Evolutionary conservation across 208 protist genomes (phyloP), one percentile per base, ranked within the genome.

Genomic region (Trypanosoma caninum): DNA sequence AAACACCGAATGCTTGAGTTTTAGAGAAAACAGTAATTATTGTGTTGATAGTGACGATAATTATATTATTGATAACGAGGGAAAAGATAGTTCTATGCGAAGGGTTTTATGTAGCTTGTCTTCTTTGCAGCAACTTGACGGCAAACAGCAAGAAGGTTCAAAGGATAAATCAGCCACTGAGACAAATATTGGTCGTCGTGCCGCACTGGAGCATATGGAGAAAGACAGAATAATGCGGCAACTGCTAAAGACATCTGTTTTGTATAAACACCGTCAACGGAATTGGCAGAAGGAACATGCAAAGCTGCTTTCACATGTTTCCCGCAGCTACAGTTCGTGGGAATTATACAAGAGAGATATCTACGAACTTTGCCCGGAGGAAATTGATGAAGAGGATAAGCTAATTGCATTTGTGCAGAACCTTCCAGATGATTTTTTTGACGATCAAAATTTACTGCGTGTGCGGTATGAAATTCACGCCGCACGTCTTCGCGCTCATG

Each of bases 371-470:
- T 55, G 41, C 50, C 31, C 3, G 7, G 38, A 51, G 50, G 65
- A n/a, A 5, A 42, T 7, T 10, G 67, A 77, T 20, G 72, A 78
- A 27, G 82, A 91, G 51, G 82, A 91, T 33, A 45, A 56, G 8
- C 69, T 94, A 22, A 57, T 94, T 31, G 64, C 60, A 1, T 94
- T 83, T 60, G 56, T 94, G 8, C 64, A 65, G 23, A 80, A 82
- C 20, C 57, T 89, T 11, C 72, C 75, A 9, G 35, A 69, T 11
- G 84, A 91, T 13, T 79, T 88, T 38, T 94, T 91, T 63, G 58
- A 76, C 30, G 65, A 62, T 2, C 22, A 44, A 11, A 58, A 83
- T 18, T 86, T 82, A 4, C 67, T 94, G 35, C 83, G 87, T 0
- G 76, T 87, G 41, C 76, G 84, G 20, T 87, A 84, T 60, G 53